Base-by-base conservation (phyloP, 139 green algal genomes). In the Volvox reticuliferus region DNA sequence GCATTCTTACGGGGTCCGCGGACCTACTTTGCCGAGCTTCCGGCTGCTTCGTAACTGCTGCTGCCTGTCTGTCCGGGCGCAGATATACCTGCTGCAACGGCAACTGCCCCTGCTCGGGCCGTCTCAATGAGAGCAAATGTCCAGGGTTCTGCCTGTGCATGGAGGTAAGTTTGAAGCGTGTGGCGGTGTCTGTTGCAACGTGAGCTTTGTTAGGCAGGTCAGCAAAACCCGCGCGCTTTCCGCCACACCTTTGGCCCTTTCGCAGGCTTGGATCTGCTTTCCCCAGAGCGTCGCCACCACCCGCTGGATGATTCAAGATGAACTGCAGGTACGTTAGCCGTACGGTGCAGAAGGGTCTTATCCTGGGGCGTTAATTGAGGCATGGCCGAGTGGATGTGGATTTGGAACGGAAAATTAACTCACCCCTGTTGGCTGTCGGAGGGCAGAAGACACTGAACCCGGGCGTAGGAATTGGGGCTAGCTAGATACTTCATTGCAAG, bases 281-380 rank as follows among this genome's bases (percentile, higher is more conserved):
- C 92, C 95, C 19, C 93, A 95, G 85, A 92, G 81, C 30, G 94
- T 96, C 19, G 91, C 93, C 1, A 90, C 81, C 50, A 96, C 94
- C 0, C 93, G 97, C 81, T 99, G 94, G 94, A 96, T 96, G 91
- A 96, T 99, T 68, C 96, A 98, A 91, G 97, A 99, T 76, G 96
- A 99, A 86, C 69, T 94, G 37, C 89, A 91, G 30, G 84, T 96
- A 24, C 35, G 94, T 9, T 17, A 55, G 44, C 44, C 44, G 44
- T 55, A 55, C 5, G 44, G 44, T 55, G 44, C 44, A 55, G 44
- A 55, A 55, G 44, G 44, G 5, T 55, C 44, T 55, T 55, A 5
- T 55, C 9, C 44, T 55, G 44, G 44, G 44, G 44, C 44, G 9
- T 55, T 9, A 55, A 55, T 55, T 55, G 44, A 9, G 44, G 44